These are phyloP conservation scores for Sporothrix curviconia DNA, from an alignment of 2,329 filamentous ascomycete genomes.

Conservation along the genomic window DNA sequence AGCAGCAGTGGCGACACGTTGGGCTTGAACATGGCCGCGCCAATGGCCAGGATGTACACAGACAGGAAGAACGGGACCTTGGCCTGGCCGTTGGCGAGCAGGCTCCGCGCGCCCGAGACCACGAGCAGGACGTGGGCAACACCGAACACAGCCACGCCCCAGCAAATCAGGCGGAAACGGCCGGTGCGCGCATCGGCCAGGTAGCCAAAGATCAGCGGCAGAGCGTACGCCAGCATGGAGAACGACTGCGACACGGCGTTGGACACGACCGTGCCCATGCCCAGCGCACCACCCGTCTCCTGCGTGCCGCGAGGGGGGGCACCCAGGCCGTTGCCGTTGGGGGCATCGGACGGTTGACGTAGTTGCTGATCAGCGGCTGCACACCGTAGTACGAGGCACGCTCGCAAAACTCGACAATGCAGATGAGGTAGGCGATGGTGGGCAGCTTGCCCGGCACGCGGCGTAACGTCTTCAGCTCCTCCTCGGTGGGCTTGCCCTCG, in stretches of 20 bases:
- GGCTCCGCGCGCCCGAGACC: conserved; percentile 44
- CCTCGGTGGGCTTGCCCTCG: conserved; percentile 50
- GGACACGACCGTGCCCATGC: conserved; percentile 47
- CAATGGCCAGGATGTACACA: conserved; percentile 47
- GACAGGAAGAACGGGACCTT: conserved; percentile 57
- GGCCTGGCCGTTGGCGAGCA: conserved; percentile 38
- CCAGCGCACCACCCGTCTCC: conserved; percentile 51
- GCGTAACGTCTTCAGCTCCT: conserved; percentile 55
- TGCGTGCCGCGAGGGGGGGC: conserved; percentile 35
- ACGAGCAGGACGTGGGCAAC: conserved; percentile 64
- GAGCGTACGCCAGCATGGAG: conserved; percentile 49
- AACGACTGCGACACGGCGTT: conserved; percentile 49
- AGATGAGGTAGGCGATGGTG: conserved; percentile 61
- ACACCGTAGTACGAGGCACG: conserved; percentile 74
- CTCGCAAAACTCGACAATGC: conserved; percentile 68
- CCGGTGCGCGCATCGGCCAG: conserved; percentile 63
- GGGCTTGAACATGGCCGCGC: conserved; percentile 75
- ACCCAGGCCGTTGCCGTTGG: conserved; percentile 44
- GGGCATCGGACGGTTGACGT: conserved; percentile 52
- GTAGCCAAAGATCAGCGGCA: conserved; percentile 50
- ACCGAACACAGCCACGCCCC: conserved; percentile 61
- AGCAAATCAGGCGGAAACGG: conserved; percentile 65
- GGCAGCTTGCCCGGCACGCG: conserved; percentile 60
- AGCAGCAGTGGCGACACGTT: conserved; percentile 69
- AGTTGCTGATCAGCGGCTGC: conserved; percentile 62